Evolutionary conservation across 1,284 basidiomycete species (phyloP).

Genomic region (Uromyces viciae-fabae): DNA sequence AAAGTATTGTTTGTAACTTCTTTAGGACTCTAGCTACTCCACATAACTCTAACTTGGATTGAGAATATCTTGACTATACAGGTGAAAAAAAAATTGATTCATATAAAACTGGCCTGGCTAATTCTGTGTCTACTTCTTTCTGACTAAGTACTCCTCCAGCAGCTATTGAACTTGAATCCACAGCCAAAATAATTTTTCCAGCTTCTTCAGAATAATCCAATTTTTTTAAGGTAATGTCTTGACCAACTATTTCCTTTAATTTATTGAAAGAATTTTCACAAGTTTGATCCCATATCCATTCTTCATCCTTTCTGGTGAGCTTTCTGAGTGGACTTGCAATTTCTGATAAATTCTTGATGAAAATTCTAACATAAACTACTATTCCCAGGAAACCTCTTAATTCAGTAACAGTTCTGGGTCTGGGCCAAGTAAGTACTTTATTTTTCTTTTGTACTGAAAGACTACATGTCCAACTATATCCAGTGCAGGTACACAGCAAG

Average conservation of each 20-base stretch:
- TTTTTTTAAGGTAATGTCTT: not conserved
- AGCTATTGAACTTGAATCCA: conserved; percentile 3
- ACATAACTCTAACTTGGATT: not conserved
- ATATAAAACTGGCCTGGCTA: not conserved
- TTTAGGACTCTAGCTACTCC: not conserved
- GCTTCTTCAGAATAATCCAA: not conserved
- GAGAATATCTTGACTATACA: not conserved
- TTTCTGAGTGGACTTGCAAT: not conserved
- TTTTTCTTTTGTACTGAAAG: not conserved
- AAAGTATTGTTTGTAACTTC: not conserved
- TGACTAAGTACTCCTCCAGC: not conserved
- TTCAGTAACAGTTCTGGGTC: not conserved
- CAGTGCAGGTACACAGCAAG: conserved; percentile 2
- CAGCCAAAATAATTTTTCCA: not conserved
- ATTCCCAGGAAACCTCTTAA: not conserved
- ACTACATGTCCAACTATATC: not conserved
- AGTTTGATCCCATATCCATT: not conserved
- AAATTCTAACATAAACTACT: conserved; percentile 6
- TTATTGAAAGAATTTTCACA: not conserved
- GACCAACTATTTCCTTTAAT: not conserved
- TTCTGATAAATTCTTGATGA: not conserved
- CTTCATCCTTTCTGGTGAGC: not conserved
- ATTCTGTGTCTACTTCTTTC: not conserved
- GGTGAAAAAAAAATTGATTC: not conserved
- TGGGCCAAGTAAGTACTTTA: not conserved